Percentiles rank a stretch among this genome's conserved stretches.
Conservation (phyloP, 441 rosid genomes). For the Erodium texanum region DNA sequence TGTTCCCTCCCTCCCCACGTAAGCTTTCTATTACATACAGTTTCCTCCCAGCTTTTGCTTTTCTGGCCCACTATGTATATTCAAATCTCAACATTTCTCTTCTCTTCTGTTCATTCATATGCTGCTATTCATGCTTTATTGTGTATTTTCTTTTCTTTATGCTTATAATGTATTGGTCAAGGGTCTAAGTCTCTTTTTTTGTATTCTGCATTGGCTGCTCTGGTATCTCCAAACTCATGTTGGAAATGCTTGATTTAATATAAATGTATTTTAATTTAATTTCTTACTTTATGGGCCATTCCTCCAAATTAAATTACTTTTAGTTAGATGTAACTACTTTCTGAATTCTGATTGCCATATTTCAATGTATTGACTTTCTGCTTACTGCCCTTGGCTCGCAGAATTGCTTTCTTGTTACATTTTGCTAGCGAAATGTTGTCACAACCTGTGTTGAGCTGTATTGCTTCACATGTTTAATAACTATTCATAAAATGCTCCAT, state of each 20-base stretch:
- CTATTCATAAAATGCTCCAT: not conserved
- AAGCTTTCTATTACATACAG: slow-evolving; percentile 18
- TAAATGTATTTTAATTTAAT: not conserved
- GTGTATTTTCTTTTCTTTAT: not conserved
- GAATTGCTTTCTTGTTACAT: not conserved
- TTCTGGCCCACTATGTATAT: slow-evolving; percentile 23
- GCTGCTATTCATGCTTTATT: not conserved
- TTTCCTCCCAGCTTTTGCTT: slow-evolving; percentile 16
- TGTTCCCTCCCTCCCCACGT: slow-evolving; percentile 24
- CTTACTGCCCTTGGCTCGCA: too few species aligned
- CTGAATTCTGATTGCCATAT: too few species aligned
- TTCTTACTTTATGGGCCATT: not conserved
- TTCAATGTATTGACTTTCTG: too few species aligned
- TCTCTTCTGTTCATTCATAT: slow-evolving; percentile 5
- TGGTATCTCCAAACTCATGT: too few species aligned
- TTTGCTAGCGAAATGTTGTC: not conserved
- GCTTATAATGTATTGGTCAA: too few species aligned
- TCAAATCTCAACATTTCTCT: not conserved
- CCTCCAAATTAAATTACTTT: not conserved
- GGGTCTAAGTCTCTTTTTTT: too few species aligned
- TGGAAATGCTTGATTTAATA: not conserved
- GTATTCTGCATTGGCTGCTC: too few species aligned
- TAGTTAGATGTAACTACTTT: too few species aligned
- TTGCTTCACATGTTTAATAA: not conserved
- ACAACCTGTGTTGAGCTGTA: not conserved